These are phyloP conservation scores for Eucalyptus urophylla DNA, from an alignment of 345 rosid genomes.

Conservation along the genomic window DNA sequence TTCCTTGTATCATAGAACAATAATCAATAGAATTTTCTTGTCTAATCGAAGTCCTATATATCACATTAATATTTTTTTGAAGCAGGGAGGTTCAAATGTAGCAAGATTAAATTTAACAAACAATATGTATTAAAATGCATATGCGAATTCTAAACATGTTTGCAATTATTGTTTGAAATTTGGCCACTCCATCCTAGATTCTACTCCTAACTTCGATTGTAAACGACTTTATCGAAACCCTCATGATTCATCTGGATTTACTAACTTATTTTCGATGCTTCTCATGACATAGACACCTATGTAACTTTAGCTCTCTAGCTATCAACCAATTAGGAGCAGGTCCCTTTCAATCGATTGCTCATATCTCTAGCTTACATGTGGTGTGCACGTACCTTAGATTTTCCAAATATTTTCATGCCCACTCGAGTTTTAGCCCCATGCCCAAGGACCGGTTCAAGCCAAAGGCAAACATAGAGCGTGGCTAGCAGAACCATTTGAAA, in stretches of 20 bases:
- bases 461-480: not conserved
- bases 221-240: not conserved
- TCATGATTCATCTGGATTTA: not conserved
- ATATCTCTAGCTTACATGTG: not conserved
- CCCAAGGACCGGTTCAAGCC: not conserved
- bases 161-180: not conserved
- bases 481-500: not conserved
- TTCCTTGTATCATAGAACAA: not conserved
- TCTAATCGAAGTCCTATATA: not conserved
- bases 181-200: not conserved
- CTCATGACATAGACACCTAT: fast-evolving
- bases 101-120: not conserved
- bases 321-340: not conserved
- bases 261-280: not conserved
- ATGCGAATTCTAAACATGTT: not conserved
- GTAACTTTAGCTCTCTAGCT: not conserved
- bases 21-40: no score
- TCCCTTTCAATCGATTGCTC: not conserved
- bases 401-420: not conserved
- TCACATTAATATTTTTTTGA: not conserved
- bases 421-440: not conserved
- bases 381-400: not conserved
- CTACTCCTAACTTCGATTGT: not conserved
- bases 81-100: not conserved
- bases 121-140: not conserved